phyloP scores from a whole-genome alignment of 768 basidiomycete species.

The Auriscalpium microsporum region DNA sequence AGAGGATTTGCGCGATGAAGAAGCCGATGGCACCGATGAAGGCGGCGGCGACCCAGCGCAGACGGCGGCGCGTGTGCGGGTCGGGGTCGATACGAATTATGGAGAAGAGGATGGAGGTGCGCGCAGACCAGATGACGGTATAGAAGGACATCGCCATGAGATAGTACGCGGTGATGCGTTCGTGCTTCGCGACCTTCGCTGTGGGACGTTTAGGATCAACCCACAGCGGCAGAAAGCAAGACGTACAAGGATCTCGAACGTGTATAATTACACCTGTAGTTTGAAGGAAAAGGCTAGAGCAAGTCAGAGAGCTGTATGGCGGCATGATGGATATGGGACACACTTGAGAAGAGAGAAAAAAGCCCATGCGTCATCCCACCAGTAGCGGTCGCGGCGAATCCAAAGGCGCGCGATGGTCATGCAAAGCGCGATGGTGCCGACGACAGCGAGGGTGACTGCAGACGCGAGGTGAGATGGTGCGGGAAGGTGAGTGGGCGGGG shows the following conservation, averaged over 20 bases:
- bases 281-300: constrained; percentile 13
- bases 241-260: constrained; percentile 11
- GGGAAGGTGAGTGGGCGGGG: no score
- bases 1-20: constrained; percentile 36
- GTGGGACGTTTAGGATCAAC: background rate
- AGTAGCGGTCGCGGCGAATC: constrained; percentile 17
- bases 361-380: constrained; percentile 22
- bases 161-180: constrained; percentile 20
- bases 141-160: constrained; percentile 21
- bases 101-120: constrained; percentile 46
- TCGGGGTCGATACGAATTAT: constrained; percentile 44
- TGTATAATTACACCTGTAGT: constrained; percentile 19
- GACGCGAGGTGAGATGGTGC: background rate
- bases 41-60: constrained; percentile 12
- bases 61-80: constrained; percentile 3
- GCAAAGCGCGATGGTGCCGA: constrained; percentile 16
- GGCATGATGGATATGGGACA: background rate
- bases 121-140: constrained; percentile 24
- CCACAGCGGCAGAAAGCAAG: background rate
- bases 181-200: constrained; percentile 7
- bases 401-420: constrained; percentile 18
- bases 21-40: constrained; percentile 28
- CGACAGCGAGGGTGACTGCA: constrained; percentile 18
- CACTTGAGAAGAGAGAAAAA: constrained; percentile 17
- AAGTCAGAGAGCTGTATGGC: background rate